These are phyloP conservation scores for Fragaria nilgerrensis DNA, from an alignment of 306 rosid species.

Conservation along the genomic window DNA sequence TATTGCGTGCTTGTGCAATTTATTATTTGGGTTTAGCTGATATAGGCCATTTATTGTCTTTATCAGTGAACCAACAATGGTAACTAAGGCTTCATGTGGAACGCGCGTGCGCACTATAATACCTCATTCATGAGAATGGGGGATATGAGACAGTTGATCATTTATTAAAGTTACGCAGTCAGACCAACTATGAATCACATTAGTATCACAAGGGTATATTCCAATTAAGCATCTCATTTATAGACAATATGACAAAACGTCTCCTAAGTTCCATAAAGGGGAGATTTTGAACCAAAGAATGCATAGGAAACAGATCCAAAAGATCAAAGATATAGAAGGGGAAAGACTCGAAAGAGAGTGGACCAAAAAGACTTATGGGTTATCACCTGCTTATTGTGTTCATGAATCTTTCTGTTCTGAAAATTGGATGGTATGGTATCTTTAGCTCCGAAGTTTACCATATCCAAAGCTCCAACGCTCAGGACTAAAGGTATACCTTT, in stretches of 20 bases:
- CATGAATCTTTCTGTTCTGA: conserved; percentile 65
- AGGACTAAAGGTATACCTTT: conserved; percentile 69
- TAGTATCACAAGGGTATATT: background rate
- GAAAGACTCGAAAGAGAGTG: background rate
- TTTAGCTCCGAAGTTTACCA: conserved; percentile 86
- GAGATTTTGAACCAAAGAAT: conserved; percentile 14
- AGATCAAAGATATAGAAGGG: conserved; percentile 12
- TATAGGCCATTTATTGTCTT: background rate
- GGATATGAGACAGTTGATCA: background rate
- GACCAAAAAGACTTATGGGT: conserved; percentile 34
- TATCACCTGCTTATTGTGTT: conserved; percentile 83
- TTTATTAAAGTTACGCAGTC: background rate
- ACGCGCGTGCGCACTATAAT: background rate
- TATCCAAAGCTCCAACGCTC: conserved; percentile 88
- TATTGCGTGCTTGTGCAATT: background rate
- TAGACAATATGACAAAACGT: background rate
- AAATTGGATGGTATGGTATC: conserved; percentile 67
- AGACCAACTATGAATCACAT: background rate
- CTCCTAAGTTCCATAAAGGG: background rate
- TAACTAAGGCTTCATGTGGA: background rate
- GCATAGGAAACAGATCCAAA: conserved; percentile 9
- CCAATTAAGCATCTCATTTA: background rate
- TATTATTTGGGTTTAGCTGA: background rate
- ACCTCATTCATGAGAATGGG: background rate
- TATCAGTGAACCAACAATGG: background rate